Evolutionary conservation across 495 filamentous ascomycete genomes (phyloP), one percentile per base, ranked within the genome.

Genomic region (Penicillium antarcticum): DNA sequence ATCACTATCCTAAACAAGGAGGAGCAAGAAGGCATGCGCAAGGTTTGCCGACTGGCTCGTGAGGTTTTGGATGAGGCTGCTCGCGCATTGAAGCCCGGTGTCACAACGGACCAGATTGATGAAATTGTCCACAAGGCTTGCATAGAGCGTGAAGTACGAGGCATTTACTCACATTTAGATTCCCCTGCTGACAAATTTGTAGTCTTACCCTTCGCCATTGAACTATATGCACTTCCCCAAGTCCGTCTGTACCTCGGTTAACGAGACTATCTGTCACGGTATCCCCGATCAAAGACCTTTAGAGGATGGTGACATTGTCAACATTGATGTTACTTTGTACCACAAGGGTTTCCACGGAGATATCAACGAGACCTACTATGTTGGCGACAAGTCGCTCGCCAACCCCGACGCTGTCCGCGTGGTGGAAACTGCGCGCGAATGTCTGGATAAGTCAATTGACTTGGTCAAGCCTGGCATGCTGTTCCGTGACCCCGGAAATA

Each of bases 171-270:
- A 17, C 9, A n/a, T 16, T 5, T 23, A 38, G 4, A 19, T 40
- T n/a, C 16, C 24, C 53, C 71, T 38, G 58, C 63, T 51, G n/a
- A 31, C 42, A 48, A 4, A 12, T 8, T n/a, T 3, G 26, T 45
- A 97, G 94, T 88, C 91, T 11, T 99, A 99, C 61, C 94, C 94
- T 0, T 99, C 94, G 0, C 90, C 92, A 2, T 72, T 99, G 8
- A 99, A 99, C 75, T 99, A 99, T 68, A 84, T 85, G 76, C 77
- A 90, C 67, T 99, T 97, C 75, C 94, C 94, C 48, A 99, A 99
- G 76, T 99, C 94, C 1, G 85, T 97, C 39, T 99, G 94, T 70
- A 97, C 91, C 1, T 96, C 91, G 2, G 64, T 87, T 52, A 99
- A 99, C 75, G 94, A 99, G 71, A 86, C 95, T 49, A 97, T 99